These are phyloP conservation scores for Lichtheimia hyalospora DNA, from an alignment of 371 early-diverging fungal species.

Conservation along the genomic window DNA sequence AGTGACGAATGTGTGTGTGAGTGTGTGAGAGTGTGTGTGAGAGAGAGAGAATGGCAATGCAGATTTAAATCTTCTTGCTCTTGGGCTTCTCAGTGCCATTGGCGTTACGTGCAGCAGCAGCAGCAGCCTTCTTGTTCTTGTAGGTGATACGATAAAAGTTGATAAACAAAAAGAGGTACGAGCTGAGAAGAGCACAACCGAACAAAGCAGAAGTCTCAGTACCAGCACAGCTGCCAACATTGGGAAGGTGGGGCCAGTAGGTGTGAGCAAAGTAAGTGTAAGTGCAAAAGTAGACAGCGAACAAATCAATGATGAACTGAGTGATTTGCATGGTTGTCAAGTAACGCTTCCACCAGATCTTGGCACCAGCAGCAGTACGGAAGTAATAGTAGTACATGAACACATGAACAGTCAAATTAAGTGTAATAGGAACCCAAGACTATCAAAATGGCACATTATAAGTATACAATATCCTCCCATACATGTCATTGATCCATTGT, in stretches of 20 bases:
- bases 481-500: slow-evolving; percentile 8
- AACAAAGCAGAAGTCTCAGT: slow-evolving; percentile 77
- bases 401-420: slow-evolving; percentile 91
- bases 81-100: slow-evolving; percentile 16
- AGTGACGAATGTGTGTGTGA: not conserved
- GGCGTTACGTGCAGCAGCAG: slow-evolving; percentile 17
- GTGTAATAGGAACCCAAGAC: slow-evolving; percentile 76
- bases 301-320: slow-evolving; percentile 87
- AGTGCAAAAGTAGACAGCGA: slow-evolving; percentile 76
- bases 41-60: too few species aligned
- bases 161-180: slow-evolving; percentile 86
- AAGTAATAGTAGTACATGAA: slow-evolving; percentile 93
- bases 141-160: slow-evolving; percentile 88
- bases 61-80: slow-evolving; percentile 45
- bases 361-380: slow-evolving; percentile 80
- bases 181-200: slow-evolving; percentile 78
- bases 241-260: slow-evolving; percentile 72
- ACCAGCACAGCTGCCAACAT: slow-evolving; percentile 78
- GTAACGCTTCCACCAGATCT: slow-evolving; percentile 93
- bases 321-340: slow-evolving; percentile 88
- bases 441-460: slow-evolving; percentile 25
- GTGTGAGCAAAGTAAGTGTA: slow-evolving; percentile 78
- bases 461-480: slow-evolving; percentile 18
- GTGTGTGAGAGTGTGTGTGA: not conserved
- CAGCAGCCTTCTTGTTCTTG: slow-evolving; percentile 51